Base-by-base conservation (phyloP, 139 green algal species). In the Picochlorum sp. region DNA sequence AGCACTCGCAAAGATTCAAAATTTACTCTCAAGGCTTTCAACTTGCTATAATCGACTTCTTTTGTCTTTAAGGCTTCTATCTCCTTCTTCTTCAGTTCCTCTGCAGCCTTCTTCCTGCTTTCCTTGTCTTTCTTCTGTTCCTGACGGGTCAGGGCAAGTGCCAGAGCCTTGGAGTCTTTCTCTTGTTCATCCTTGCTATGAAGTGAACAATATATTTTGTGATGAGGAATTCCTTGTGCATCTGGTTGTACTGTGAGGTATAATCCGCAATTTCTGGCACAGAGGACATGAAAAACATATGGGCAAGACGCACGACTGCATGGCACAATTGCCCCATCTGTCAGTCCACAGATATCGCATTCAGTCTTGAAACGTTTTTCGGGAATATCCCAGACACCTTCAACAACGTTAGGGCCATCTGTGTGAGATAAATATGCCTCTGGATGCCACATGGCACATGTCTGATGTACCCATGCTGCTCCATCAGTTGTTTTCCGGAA, bases 261-360 rank as follows among this genome's bases (percentile, higher is more conserved):
- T 49, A 78, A 60, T 57, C 84, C 77, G 8, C 52, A 62, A 55
- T 83, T 80, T 28, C 88, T 77, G 10, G 63, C 83, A 64, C 88
- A 96, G 40, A 94, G 62, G 26, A 84, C 79, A 72, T 96, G 86
- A 64, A 93, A 90, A 30, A 41, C 20, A 10, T 26, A n/a, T 14
- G 59, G 32, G 72, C 80, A 88, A 33, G 31, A 13, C 63, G 72
- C 49, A 49, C 72, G 64, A 54, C 62, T 57, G 74, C 80, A 87
- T 45, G 70, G 73, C 41, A 81, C 50, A 30, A 75, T 56, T 16
- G 78, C 78, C 14, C 81, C 81, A 5, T 73, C 50, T 6, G 24
- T 39, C 4, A 50, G 53, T n/a, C 56, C 29, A 65, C 72, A 81
- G 7, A 81, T 44, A 25, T 36, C 39, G 63, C 78, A 86, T 18